Evolutionary conservation across 768 basidiomycete species (phyloP), one percentile per base, ranked within the genome.

Genomic region (Mycena floridula): DNA sequence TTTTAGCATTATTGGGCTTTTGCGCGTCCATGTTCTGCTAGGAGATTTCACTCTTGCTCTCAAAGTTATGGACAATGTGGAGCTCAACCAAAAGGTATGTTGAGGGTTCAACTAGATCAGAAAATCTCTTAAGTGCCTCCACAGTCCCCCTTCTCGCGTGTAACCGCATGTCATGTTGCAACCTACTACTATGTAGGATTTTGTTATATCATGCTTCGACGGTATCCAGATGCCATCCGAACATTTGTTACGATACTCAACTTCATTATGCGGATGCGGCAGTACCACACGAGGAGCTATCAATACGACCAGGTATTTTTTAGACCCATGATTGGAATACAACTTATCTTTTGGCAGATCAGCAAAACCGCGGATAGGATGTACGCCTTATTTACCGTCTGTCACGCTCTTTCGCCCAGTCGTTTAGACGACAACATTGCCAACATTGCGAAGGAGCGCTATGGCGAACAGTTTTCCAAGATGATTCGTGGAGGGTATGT

Each of bases 311-410:
- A 94, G 73, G 89, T 87, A 49, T 25, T 67, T 47, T 45, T 15
- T 11, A n/a, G n/a, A n/a, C 11, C n/a, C 18, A 22, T 13, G 37
- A 2, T 39, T 36, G 26, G 6, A 27, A 42, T 46, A 38, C 38
- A n/a, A 43, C 25, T 26, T 39, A 2, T 24, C 38, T 20, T 16
- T 40, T 37, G 15, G 27, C 54, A 91, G 89, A 96, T 99, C 66
- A 92, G 85, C 69, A 97, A 97, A 73, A 94, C 89, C 15, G 94
- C 91, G 3, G 96, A 99, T 59, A 73, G 96, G 37, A 99, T 98
- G 94, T 95, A 97, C 56, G 93, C 93, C 5, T 65, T 99, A 25
- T 89, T 97, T 50, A 90, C 93, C 6, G 81, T 99, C 48, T 95
- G 92, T 68, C 87, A 91, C 53, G 86, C 89, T 1, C 76, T 98